Conservation (phyloP, 2,329 filamentous ascomycete species). For the Cladosporium sp. region DNA sequence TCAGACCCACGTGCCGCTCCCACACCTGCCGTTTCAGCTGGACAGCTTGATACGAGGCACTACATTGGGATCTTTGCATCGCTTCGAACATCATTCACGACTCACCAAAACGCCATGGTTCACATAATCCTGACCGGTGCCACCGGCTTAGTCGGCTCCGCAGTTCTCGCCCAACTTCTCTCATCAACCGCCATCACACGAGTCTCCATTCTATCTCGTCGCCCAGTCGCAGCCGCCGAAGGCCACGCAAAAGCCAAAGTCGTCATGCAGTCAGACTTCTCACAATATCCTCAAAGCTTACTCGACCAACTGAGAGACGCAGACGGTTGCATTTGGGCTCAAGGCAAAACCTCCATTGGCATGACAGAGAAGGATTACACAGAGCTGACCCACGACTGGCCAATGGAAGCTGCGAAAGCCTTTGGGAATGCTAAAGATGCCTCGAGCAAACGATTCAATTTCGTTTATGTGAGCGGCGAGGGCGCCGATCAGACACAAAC, state of each 20-base stretch:
- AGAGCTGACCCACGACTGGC: slow-evolving; percentile 63
- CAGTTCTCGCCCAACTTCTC: slow-evolving; percentile 36
- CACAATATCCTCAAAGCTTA: slow-evolving; percentile 54
- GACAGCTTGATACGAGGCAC: not conserved
- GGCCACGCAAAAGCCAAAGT: slow-evolving; percentile 59
- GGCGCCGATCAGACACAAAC: slow-evolving; percentile 58
- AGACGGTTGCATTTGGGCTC: slow-evolving; percentile 68
- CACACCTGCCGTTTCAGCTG: too few relatives aligned
- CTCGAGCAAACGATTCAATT: slow-evolving; percentile 49
- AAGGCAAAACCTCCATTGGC: slow-evolving; percentile 51
- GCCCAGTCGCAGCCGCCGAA: slow-evolving; percentile 61
- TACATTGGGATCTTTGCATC: not conserved
- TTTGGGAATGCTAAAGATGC: slow-evolving; percentile 47
- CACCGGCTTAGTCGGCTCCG: slow-evolving; percentile 39
- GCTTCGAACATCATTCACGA: not conserved
- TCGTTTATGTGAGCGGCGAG: slow-evolving; percentile 66
- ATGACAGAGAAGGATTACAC: slow-evolving; percentile 46
- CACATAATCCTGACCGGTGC: slow-evolving; percentile 44
- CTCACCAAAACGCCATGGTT: slow-evolving; percentile 16
- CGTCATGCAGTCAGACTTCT: slow-evolving; percentile 66
- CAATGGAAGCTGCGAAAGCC: slow-evolving; percentile 56
- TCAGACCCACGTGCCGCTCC: too few relatives aligned
- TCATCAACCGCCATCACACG: slow-evolving; percentile 50
- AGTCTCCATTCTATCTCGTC: slow-evolving; percentile 64
- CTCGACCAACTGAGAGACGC: slow-evolving; percentile 61